These are phyloP conservation scores for Euphorbia peplus DNA, from an alignment of 345 rosid genomes.

Conservation along the genomic window DNA sequence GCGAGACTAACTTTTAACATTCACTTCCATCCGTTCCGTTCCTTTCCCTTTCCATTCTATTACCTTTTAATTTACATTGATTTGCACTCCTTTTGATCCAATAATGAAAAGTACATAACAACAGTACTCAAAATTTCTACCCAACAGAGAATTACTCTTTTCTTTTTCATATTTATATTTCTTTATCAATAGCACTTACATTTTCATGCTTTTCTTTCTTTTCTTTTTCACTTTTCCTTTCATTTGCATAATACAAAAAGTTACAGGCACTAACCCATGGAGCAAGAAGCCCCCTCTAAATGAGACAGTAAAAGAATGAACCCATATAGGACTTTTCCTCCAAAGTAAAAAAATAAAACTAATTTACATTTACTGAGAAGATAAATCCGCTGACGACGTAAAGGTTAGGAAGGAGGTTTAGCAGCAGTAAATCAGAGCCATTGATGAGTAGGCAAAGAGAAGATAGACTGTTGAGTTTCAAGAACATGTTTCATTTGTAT, in stretches of 20 bases:
- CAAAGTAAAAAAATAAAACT: slow-evolving; percentile 11
- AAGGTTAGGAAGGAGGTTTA: slow-evolving; percentile 34
- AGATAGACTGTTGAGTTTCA: slow-evolving; percentile 31
- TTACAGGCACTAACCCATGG: no score
- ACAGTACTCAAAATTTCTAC: not conserved
- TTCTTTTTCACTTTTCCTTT: slow-evolving; percentile 27
- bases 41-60: no score
- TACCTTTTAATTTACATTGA: no score
- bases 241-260: slow-evolving; percentile 25
- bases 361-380: slow-evolving; percentile 39
- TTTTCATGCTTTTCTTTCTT: slow-evolving; percentile 25
- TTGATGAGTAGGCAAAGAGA: slow-evolving; percentile 26
- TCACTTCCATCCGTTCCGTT: no score
- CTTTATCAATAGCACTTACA: slow-evolving; percentile 11
- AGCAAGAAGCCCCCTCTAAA: slow-evolving; percentile 19
- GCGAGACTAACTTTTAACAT: no score
- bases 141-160: not conserved
- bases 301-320: not conserved
- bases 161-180: not conserved
- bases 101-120: no score
- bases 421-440: slow-evolving; percentile 30
- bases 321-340: slow-evolving; percentile 18
- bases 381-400: slow-evolving; percentile 18
- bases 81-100: no score
- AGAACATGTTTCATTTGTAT: slow-evolving; percentile 54